Evolutionary conservation across 2,329 filamentous ascomycete genomes (phyloP).

Genomic region (Fusarium lateritium): DNA sequence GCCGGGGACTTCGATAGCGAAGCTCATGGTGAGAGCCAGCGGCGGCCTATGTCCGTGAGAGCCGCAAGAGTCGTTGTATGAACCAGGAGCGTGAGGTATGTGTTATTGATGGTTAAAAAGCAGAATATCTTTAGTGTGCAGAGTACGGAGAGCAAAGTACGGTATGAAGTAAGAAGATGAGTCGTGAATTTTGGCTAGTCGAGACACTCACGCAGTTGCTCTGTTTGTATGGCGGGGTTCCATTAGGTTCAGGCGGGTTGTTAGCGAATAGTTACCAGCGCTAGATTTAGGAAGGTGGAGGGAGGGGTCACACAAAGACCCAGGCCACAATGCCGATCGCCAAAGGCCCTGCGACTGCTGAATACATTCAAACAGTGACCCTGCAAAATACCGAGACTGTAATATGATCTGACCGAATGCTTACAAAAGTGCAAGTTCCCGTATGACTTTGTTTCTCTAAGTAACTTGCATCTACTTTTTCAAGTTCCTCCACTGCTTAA

Average conservation of each 20-base stretch:
- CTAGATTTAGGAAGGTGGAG: constrained; percentile 10
- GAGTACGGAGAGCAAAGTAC: constrained; percentile 29
- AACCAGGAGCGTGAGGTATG: constrained; percentile 11
- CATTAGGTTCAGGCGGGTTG: constrained; percentile 27
- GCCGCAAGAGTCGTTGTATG: constrained; percentile 28
- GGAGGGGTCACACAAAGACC: constrained; percentile 38
- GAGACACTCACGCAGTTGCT: constrained; percentile 39
- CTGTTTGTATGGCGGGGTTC: constrained; percentile 43
- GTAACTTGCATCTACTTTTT: neutral
- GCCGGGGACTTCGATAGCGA: constrained; percentile 83
- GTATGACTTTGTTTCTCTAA: too few species aligned
- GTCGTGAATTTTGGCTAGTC: constrained; percentile 39
- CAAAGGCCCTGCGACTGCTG: constrained; percentile 2
- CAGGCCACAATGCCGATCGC: constrained; percentile 33
- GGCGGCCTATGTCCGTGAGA: constrained; percentile 38
- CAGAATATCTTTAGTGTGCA: constrained; percentile 12
- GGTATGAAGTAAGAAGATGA: constrained; percentile 30
- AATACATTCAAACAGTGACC: constrained; percentile 3
- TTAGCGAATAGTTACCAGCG: constrained; percentile 19
- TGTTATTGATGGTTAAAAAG: constrained; percentile 4
- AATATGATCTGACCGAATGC: neutral
- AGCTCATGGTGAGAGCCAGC: constrained; percentile 68
- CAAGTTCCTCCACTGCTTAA: neutral
- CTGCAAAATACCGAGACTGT: neutral
- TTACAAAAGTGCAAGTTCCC: neutral